Base-by-base conservation (phyloP, 192 early-diverging fungal species). In the Coemansia sp. region DNA sequence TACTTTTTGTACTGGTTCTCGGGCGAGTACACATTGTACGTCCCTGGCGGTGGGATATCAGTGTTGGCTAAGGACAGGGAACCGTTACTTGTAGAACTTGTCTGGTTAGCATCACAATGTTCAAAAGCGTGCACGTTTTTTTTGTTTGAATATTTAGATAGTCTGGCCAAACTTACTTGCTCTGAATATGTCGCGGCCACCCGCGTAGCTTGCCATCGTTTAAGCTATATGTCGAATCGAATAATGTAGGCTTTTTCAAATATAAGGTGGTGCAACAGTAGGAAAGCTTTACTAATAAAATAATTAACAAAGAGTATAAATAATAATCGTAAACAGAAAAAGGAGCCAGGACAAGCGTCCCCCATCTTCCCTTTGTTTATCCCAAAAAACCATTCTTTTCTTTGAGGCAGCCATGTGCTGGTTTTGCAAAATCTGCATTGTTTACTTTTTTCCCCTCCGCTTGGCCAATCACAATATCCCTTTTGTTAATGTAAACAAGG, bases 1-100 rank as follows among this genome's bases (percentile, higher is more conserved):
- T 78, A 83, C 51, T 67, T 74, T 30, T 83, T 77, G 64, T 83
- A 74, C 16, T 58, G 59, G 24, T 64, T 63, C 16, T 78, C 81
- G 16, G 74, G 70, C 26, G 79, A 73, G 38, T 66, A 38, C 16
- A 73, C 71, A 35, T 82, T 71, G 49, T 82, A 82, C 8, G 63
- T 52, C 2, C 79, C 78, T 0, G 78, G 73, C 23, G 73, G 70
- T 23, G 78, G 78, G 44, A 76, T 76, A 64, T 81, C 78, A 2
- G 78, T 63, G 61, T 81, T 69, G 36, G 59, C 78, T 81, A 81
- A 30, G 30, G 30, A 30, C 30, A 30, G 30, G 30, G 3, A 30
- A 30, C 30, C 1, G 30, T 30, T 2, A 30, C 30, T 30, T 30
- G 30, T 30, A 30, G 30, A 30, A 30, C 30, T 49, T 20, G 2